Evolutionary conservation across 2,329 filamentous ascomycete species (phyloP), one percentile per base, ranked within the genome.

Genomic region (Helminthosporium solani): DNA sequence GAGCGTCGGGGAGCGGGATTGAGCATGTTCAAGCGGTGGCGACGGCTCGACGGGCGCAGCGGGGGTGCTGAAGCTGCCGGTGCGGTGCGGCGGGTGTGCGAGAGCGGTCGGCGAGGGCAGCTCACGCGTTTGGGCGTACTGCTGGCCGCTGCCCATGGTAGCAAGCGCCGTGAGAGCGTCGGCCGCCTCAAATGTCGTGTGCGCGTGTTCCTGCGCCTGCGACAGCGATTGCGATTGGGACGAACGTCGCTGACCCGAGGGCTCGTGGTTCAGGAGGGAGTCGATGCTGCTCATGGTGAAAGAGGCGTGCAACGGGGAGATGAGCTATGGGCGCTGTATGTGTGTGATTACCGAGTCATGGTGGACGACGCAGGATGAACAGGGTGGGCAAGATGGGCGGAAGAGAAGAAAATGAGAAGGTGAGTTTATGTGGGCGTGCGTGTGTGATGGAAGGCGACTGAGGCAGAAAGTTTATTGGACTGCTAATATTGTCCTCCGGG

Each of bases 1-100:
- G 35, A 77, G 68, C 2, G 74, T 73, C 3, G 75, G 74, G 20
- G 74, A 76, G 58, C 64, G 70, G 20, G 51, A 33, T 19, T 67
- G 63, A 20, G 61, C 59, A 39, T 50, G 56, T 8, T 68, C 61
- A 20, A 61, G 46, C 41, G 71, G 70, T 44, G 71, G 67, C 42
- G 65, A 64, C 9, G 73, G 66, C 54, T 74, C 70, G 33, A 73
- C 64, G 25, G 67, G 64, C 44, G 66, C 65, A 48, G 60, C 61
- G 54, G 60, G 57, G 41, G 52, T 54, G 31, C 42, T 57, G 47
- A 68, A 67, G 54, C 67, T 71, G 58, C 66, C 68, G 42, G 56
- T 53, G 38, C 64, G 61, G 35, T 61, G 66, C 43, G 57, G 59
- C 48, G 66, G 54, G 47, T 58, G 53, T 46, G 61, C 41, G 39